Percentiles rank a stretch among this genome's conserved stretches.
Evolutionary conservation across 2,329 filamentous ascomycete genomes (phyloP).

Genomic region (Boeremia lycopersici): DNA sequence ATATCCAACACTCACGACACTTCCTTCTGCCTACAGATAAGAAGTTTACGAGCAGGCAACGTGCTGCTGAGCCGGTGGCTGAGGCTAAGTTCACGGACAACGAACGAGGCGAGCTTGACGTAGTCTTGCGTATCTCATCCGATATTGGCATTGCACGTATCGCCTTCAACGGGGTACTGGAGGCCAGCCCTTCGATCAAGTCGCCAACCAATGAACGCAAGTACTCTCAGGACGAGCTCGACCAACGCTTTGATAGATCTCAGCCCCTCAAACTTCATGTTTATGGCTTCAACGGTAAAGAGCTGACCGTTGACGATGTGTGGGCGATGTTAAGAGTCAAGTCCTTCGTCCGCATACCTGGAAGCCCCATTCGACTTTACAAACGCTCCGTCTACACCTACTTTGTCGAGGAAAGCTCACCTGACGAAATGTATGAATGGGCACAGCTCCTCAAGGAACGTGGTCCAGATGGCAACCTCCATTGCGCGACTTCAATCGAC

Average conservation of each 20-base stretch:
- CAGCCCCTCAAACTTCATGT: constrained; percentile 40
- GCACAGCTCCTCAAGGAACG: constrained; percentile 24
- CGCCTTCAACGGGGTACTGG: constrained; percentile 30
- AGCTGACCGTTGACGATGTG: constrained; percentile 37
- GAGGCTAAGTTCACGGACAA: constrained; percentile 9
- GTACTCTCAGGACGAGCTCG: constrained; percentile 36
- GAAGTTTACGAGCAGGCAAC: constrained; percentile 11
- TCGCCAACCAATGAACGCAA: constrained; percentile 19
- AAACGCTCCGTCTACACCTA: constrained; percentile 45
- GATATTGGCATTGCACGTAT: constrained; percentile 36
- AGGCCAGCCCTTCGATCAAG: constrained; percentile 25
- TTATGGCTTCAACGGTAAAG: constrained; percentile 52
- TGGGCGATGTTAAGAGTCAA: constrained; percentile 41
- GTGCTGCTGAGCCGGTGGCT: constrained; percentile 13
- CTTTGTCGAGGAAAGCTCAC: neutral
- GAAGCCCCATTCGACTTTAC: constrained; percentile 46
- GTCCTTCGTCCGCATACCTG: constrained; percentile 48
- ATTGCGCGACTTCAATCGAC: constrained; percentile 53
- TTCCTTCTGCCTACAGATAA: constrained; percentile 38
- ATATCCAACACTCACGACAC: constrained; percentile 31
- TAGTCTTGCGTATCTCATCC: constrained; percentile 27
- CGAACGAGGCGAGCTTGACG: constrained; percentile 25
- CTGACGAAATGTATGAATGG: constrained; percentile 25
- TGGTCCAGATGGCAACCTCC: constrained; percentile 38
- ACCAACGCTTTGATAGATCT: constrained; percentile 37